Base-by-base conservation (phyloP, 148 eudicot species). In the Oxyria digyna region DNA sequence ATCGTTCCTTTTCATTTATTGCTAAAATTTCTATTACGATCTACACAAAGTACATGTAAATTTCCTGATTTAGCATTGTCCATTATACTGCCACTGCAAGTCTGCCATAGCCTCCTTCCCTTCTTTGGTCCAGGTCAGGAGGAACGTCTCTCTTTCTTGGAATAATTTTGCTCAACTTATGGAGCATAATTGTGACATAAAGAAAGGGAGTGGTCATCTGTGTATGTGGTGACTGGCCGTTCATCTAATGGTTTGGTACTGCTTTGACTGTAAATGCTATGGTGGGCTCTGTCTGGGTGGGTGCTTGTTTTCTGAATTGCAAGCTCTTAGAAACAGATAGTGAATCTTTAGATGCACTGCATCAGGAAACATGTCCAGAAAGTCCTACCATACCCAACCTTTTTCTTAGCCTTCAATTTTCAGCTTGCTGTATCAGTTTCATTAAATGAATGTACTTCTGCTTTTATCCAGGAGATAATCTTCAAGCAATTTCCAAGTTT, bases 401-500 rank as follows among this genome's bases (percentile, higher is more conserved):
- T 50, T 50, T 50, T 50, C 26, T 7, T 18, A 7, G 24, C 55
- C 55, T 49, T 49, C 26, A 20, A 8, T 20, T 50, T 49, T 18
- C 8, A 50, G 29, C 57, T 4, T 48, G 52, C 43, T 43, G 11
- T 1, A 55, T 55, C n/a, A 27, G 13, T 26, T 26, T 27, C 63
- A 27, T 55, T 14, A n/a, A n/a, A 27, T 55, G n/a, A 29, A 27
- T 55, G 63, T 27, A 26, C 29, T 29, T 27, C 12, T 73, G 7
- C 73, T 71, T 20, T 75, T 45, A 38, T 62, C 59, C 79, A 81
- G 84, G 76, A 71, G 79, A 78, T 70, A 81, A 65, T 71, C 69
- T 72, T 69, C 81, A 73, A 69, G 77, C 79, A 4, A 71, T 81
- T 59, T 81, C 84, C 70, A 78, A 78, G 62, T 71, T 75, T 74